A percentile compares a stretch with the other conserved stretches of the same genome.
phyloP scores from a whole-genome alignment of 345 rosid genomes.

The Conringia planisiliqua region DNA sequence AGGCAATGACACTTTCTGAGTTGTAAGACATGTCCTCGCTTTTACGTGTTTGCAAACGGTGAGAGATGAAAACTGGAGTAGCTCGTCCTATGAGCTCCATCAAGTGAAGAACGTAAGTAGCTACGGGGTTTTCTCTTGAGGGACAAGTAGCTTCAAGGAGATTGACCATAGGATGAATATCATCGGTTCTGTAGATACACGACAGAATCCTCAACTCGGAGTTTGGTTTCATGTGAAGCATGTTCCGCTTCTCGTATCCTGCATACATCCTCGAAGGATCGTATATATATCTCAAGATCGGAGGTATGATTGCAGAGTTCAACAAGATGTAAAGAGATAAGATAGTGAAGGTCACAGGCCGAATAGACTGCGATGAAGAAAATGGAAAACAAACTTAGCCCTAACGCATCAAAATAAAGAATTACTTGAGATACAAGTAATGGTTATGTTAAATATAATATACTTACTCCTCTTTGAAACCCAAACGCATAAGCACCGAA shows the following conservation, averaged over 20 bases:
- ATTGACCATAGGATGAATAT: conserved; percentile 34
- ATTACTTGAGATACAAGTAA: no score
- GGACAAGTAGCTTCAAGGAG: conserved; percentile 34
- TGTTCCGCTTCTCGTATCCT: conserved; percentile 45
- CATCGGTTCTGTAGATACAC: conserved; percentile 44
- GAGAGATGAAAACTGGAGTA: conserved; percentile 29
- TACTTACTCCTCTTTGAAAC: conserved; percentile 28
- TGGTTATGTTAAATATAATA: background rate
- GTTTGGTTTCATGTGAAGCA: conserved; percentile 29
- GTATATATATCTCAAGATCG: conserved; percentile 26
- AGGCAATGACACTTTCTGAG: conserved; percentile 19
- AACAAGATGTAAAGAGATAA: conserved; percentile 24
- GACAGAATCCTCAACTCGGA: conserved; percentile 43
- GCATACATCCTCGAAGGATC: conserved; percentile 47
- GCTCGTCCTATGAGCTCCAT: conserved; percentile 33
- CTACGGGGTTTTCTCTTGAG: conserved; percentile 20
- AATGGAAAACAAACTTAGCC: background rate
- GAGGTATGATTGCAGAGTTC: conserved; percentile 31
- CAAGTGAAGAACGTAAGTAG: conserved; percentile 27
- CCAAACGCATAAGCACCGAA: conserved; percentile 13
- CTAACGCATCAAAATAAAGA: no score
- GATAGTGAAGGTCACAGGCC: conserved; percentile 22
- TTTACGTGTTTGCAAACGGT: conserved; percentile 24
- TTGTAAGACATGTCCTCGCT: conserved; percentile 11
- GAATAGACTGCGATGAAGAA: conserved; percentile 12